phyloP scores from a whole-genome alignment of 352 stramenopile species.

The Thalassiosira hispida region DNA sequence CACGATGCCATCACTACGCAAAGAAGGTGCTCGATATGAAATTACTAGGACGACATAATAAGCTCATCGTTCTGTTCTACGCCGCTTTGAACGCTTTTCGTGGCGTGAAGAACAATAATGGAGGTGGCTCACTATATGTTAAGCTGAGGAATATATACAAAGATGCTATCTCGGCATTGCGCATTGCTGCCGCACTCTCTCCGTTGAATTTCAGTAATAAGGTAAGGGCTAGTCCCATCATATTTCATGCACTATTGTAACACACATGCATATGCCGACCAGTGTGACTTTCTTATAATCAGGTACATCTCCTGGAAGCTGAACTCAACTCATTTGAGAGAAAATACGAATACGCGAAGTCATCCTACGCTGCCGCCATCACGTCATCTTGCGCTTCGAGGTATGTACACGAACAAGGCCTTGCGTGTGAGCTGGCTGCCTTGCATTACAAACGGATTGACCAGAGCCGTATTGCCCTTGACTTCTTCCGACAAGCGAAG shows the following conservation, averaged over 20 bases:
- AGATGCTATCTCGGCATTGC: conserved; percentile 13
- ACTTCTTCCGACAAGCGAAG: conserved; percentile 28
- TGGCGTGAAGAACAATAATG: conserved; percentile 12
- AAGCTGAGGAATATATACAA: conserved; percentile 24
- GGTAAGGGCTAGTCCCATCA: background rate
- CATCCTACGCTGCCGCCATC: conserved; percentile 35
- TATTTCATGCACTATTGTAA: background rate
- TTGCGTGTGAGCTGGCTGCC: conserved; percentile 52
- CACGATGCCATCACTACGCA: conserved; percentile 29
- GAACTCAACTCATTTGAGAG: conserved; percentile 25
- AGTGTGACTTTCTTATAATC: background rate
- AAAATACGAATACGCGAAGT: conserved; percentile 37
- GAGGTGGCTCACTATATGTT: background rate
- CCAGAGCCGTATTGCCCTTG: conserved; percentile 6
- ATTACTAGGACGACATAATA: conserved; percentile 13
- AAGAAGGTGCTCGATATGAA: conserved; percentile 19
- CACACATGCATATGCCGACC: background rate
- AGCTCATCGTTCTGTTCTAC: conserved; percentile 27
- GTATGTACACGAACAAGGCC: conserved; percentile 58
- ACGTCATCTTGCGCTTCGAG: conserved; percentile 20
- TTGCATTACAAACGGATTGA: conserved; percentile 37
- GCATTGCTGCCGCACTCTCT: conserved; percentile 16
- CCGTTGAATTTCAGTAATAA: conserved; percentile 51
- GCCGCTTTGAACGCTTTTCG: conserved; percentile 33
- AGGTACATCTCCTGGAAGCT: conserved; percentile 33